These are phyloP conservation scores for Leccinum fibrillosum DNA, from an alignment of 768 basidiomycete species.

Conservation along the genomic window DNA sequence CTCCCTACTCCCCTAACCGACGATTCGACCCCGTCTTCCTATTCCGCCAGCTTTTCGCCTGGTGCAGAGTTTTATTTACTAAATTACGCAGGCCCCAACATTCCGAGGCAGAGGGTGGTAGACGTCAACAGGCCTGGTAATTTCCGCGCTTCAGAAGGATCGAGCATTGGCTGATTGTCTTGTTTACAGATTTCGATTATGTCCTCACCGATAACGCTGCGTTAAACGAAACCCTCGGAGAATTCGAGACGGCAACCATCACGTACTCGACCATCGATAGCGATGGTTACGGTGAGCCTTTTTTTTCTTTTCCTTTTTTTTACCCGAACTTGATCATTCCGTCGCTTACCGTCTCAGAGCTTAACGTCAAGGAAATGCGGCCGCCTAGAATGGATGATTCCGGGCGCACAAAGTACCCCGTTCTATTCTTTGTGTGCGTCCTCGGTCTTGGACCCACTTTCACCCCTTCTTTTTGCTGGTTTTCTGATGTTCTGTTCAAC, in stretches of 20 bases:
- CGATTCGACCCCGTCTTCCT: slow-evolving; percentile 48
- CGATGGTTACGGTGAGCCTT: slow-evolving; percentile 69
- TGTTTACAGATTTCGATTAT: slow-evolving; percentile 53
- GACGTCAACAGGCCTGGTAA: slow-evolving; percentile 47
- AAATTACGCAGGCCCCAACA: slow-evolving; percentile 72
- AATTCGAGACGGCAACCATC: slow-evolving; percentile 72
- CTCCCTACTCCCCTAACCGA: slow-evolving; percentile 55
- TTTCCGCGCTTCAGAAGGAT: slow-evolving; percentile 14
- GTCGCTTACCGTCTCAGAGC: slow-evolving; percentile 46
- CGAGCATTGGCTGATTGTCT: not conserved
- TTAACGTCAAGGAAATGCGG: slow-evolving; percentile 88
- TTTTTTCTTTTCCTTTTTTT: slow-evolving; percentile 6
- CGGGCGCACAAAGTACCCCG: slow-evolving; percentile 94
- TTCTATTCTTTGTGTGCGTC: slow-evolving; percentile 79
- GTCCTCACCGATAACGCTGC: slow-evolving; percentile 67
- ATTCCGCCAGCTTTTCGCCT: slow-evolving; percentile 77
- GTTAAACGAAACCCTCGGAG: slow-evolving; percentile 58
- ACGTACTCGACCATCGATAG: slow-evolving; percentile 68
- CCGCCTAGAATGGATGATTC: slow-evolving; percentile 93
- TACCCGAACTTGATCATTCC: slow-evolving; percentile 10
- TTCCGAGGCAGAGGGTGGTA: slow-evolving; percentile 85
- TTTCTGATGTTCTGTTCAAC: slow-evolving; percentile 10
- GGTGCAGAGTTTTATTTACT: slow-evolving; percentile 81
- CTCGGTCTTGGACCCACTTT: not conserved
- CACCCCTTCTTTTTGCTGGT: not conserved